Evolutionary conservation across 805 yeast genomes (phyloP).

Genomic region (Metschnikowia matae): DNA sequence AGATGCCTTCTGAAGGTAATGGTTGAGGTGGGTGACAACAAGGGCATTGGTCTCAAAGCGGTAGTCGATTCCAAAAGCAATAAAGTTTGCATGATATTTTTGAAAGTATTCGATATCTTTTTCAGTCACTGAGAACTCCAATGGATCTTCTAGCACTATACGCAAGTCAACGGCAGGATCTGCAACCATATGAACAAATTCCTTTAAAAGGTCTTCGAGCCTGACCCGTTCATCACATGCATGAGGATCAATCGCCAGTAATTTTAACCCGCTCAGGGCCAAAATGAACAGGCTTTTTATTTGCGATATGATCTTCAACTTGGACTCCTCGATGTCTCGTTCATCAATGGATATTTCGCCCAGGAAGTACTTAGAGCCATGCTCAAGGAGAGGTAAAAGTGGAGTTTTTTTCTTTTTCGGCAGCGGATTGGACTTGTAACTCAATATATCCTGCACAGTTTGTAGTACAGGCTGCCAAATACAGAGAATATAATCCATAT

Average conservation of each 20-base stretch:
- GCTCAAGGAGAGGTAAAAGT: background rate
- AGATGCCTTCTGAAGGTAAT: constrained; percentile 21
- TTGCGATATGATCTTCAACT: constrained; percentile 45
- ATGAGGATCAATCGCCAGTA: constrained; percentile 67
- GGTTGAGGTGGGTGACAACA: constrained; percentile 43
- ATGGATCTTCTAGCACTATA: constrained; percentile 10
- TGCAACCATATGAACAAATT: constrained; percentile 28
- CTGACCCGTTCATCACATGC: constrained; percentile 76
- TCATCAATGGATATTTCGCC: background rate
- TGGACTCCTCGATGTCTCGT: background rate
- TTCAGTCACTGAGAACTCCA: constrained; percentile 17
- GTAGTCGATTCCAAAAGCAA: constrained; percentile 44
- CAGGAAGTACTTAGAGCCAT: background rate
- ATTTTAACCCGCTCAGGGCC: constrained; percentile 14
- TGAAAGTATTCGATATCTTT: constrained; percentile 31
- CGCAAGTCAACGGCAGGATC: constrained; percentile 14
- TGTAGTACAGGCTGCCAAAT: background rate
- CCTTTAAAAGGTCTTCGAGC: constrained; percentile 49
- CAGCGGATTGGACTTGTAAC: background rate
- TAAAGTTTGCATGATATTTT: constrained; percentile 25
- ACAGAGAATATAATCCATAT: background rate
- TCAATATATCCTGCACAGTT: background rate
- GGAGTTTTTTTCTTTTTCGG: background rate
- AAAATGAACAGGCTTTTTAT: constrained; percentile 64
- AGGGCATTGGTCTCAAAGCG: constrained; percentile 9